Base-by-base conservation (phyloP, 2,329 filamentous ascomycete genomes). In the Cladobotryum protrusum region DNA sequence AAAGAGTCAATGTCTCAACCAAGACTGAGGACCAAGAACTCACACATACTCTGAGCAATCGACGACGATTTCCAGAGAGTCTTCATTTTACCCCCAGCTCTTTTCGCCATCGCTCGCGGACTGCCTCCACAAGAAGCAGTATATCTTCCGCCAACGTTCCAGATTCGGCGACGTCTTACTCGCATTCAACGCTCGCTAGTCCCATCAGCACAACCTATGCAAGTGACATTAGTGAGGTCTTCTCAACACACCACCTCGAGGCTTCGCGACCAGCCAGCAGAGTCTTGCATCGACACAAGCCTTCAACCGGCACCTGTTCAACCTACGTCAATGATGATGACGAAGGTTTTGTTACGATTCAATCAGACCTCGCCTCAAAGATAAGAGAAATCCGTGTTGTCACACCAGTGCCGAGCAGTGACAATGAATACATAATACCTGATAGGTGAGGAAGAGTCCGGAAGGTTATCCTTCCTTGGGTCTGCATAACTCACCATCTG, bases 151-250 rank as follows among this genome's bases (percentile, higher is more conserved):
- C 65, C 4, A 63, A 67, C 35, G 50, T 69, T 3, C 66, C 65
- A 1, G 69, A 71, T 50, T 70, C 68, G 5, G 68, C 67, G 4
- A 71, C 69, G 1, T 66, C 64, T 0, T 67, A 61, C 36, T 71
- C 68, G 1, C 56, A 62, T 3, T 67, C 66, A 2, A 67, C 64
- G 0, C 55, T 69, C 17, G 64, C 65, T 2, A 68, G 65, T 18
- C 67, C 67, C 6, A 60, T 68, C 44, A 70, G 66, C 48, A 67
- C 65, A 0, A 63, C 60, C 6, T 67, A 67, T 50, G 60, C 65
- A 34, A 64, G 62, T 47, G 65, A 67, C 3, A 57, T 67, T 17
- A 60, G 64, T 29, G 65, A 68, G 34, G 55, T 61, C 15, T 63
- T 67, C 36, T 64, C 63, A 3, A 55, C 53, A 3, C 49, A 63